Percentiles rank a stretch among this genome's conserved stretches.
Conservation (phyloP, 2,329 filamentous ascomycete species). For the Venturia asperata region DNA sequence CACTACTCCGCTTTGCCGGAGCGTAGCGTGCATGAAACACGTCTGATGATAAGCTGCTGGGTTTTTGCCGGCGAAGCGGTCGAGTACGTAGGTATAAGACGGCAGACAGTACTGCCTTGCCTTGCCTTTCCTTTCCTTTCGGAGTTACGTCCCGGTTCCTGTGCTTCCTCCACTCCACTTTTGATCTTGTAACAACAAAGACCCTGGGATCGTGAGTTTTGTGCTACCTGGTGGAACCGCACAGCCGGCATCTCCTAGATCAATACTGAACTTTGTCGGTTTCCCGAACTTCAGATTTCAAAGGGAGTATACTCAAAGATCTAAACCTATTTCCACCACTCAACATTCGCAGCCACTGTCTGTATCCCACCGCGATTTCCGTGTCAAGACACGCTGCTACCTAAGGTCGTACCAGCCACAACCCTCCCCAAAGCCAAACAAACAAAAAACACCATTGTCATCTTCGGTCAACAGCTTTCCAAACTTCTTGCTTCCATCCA, state of each 20-base stretch:
- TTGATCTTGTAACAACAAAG: conserved; percentile 9
- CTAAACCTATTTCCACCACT: neutral
- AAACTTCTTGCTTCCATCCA: neutral
- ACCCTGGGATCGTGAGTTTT: neutral
- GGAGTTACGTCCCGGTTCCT: neutral
- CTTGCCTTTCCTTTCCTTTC: neutral
- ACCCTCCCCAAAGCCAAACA: neutral
- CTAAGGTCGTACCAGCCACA: neutral
- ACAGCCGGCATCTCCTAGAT: neutral
- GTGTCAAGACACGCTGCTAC: neutral
- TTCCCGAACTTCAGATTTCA: neutral
- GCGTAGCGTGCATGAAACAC: conserved; percentile 1
- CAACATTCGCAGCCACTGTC: neutral
- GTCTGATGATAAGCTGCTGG: conserved; percentile 10
- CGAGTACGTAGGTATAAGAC: neutral
- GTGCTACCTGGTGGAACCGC: neutral
- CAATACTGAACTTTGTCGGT: neutral
- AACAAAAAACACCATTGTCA: neutral
- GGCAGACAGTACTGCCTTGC: neutral
- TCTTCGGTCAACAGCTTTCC: neutral
- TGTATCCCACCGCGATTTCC: neutral
- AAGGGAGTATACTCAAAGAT: neutral
- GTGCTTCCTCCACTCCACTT: neutral
- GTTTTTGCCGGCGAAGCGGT: neutral
- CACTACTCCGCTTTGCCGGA: neutral